These are phyloP conservation scores for Hawksworthiomyces lignivorus DNA, from an alignment of 2,329 filamentous ascomycete species.

Conservation along the genomic window DNA sequence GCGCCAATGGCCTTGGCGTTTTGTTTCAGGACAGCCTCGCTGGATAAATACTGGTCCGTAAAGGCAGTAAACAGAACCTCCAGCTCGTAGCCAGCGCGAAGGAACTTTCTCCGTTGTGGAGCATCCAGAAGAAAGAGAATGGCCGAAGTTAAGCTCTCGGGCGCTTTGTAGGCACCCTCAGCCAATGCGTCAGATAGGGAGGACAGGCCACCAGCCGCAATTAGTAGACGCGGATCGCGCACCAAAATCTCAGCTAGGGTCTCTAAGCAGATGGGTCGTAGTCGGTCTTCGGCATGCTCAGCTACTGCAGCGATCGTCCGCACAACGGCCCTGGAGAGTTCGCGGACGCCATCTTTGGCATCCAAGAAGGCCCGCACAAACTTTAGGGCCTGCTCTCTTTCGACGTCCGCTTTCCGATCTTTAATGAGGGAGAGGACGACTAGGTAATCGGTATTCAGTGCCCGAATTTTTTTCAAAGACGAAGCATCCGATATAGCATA, in stretches of 20 bases:
- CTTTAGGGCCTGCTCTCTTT: conserved; percentile 93
- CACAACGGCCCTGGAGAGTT: conserved; percentile 80
- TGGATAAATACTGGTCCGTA: conserved; percentile 67
- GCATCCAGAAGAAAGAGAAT: conserved; percentile 85
- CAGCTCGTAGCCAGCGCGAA: conserved; percentile 83
- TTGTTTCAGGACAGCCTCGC: conserved; percentile 61
- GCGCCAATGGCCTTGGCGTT: conserved; percentile 90
- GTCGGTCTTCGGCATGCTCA: conserved; percentile 74
- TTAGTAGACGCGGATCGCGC: conserved; percentile 71
- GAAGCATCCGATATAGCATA: conserved; percentile 90
- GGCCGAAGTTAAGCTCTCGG: conserved; percentile 79
- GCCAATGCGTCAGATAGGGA: conserved; percentile 86
- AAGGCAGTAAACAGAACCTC: conserved; percentile 88
- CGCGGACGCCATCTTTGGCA: conserved; percentile 82
- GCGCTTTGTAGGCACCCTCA: conserved; percentile 85
- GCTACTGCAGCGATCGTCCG: conserved; percentile 87
- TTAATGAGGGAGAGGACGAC: conserved; percentile 90
- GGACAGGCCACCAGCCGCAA: conserved; percentile 75
- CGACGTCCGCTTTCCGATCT: conserved; percentile 92
- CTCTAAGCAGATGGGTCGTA: conserved; percentile 85
- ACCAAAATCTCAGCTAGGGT: conserved; percentile 89
- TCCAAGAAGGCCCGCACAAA: conserved; percentile 93
- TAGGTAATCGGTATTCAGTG: conserved; percentile 83
- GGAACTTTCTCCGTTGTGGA: conserved; percentile 68
- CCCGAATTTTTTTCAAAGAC: conserved; percentile 81